Conservation (phyloP, 2,329 filamentous ascomycete genomes). For the Fusarium stilboides region DNA sequence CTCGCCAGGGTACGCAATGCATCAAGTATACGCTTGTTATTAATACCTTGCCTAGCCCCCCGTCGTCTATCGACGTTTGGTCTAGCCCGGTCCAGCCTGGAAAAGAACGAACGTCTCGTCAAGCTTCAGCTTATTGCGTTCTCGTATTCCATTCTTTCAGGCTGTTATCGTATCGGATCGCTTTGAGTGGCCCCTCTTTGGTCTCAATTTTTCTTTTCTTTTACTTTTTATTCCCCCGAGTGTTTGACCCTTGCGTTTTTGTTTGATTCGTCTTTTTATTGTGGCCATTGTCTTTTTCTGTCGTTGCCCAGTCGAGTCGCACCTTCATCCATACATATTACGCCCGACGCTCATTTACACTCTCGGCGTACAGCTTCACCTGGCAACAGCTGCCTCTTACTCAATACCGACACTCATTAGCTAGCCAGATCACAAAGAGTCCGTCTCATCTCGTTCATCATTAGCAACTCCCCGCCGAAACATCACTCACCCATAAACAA, state of each 20-base stretch:
- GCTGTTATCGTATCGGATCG: conserved; percentile 18
- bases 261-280: conserved; percentile 2
- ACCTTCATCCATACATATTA: conserved; percentile 13
- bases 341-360: conserved; percentile 15
- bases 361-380: conserved; percentile 12
- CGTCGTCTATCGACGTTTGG: conserved; percentile 25
- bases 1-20: not conserved
- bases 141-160: conserved; percentile 38
- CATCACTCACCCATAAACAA: conserved; percentile 4
- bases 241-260: conserved; percentile 5
- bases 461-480: not conserved
- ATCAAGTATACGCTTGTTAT: conserved; percentile 14
- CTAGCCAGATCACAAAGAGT: not conserved
- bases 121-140: conserved; percentile 42
- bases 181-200: conserved; percentile 10
- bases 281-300: not conserved
- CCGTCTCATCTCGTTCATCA: not conserved
- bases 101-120: conserved; percentile 29
- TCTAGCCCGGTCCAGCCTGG: conserved; percentile 40
- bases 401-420: conserved; percentile 13
- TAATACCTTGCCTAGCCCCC: conserved; percentile 29
- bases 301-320: not conserved
- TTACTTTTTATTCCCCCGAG: conserved; percentile 13
- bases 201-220: conserved; percentile 7
- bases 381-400: conserved; percentile 4